These are phyloP conservation scores for Psilocybe cubensis DNA, from an alignment of 768 basidiomycete species.

Conservation along the genomic window DNA sequence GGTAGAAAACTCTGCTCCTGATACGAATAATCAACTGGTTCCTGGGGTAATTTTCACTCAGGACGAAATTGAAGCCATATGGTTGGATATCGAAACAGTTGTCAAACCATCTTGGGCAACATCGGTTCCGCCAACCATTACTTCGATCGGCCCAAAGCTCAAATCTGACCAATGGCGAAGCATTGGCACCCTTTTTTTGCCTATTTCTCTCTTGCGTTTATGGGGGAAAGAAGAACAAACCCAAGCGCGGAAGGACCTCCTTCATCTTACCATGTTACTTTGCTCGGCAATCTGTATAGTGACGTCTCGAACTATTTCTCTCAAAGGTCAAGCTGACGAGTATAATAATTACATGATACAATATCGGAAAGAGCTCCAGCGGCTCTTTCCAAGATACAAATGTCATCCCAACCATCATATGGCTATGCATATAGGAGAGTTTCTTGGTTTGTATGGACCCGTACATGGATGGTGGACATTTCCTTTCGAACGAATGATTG, in stretches of 20 bases:
- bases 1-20: not conserved
- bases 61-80: conserved; percentile 21
- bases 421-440: conserved; percentile 25
- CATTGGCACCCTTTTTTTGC: conserved; percentile 33
- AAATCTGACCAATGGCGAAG: conserved; percentile 41
- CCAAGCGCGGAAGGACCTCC: not conserved
- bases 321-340: not conserved
- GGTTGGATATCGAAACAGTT: conserved; percentile 25
- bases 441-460: conserved; percentile 21
- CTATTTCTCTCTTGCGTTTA: conserved; percentile 34
- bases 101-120: conserved; percentile 29
- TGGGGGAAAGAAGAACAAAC: conserved; percentile 25
- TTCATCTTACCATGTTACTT: conserved; percentile 9
- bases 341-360: conserved; percentile 6
- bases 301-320: not conserved
- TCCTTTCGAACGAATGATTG: conserved; percentile 35
- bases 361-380: conserved; percentile 3
- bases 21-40: not conserved
- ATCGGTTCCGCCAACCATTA: conserved; percentile 21
- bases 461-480: conserved; percentile 34
- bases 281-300: not conserved
- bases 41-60: conserved; percentile 4
- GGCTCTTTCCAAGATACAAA: conserved; percentile 12
- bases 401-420: conserved; percentile 27
- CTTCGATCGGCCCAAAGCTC: conserved; percentile 26